These are phyloP conservation scores for Colletotrichum theobromicola DNA, from an alignment of 2,329 filamentous ascomycete species.

Conservation along the genomic window DNA sequence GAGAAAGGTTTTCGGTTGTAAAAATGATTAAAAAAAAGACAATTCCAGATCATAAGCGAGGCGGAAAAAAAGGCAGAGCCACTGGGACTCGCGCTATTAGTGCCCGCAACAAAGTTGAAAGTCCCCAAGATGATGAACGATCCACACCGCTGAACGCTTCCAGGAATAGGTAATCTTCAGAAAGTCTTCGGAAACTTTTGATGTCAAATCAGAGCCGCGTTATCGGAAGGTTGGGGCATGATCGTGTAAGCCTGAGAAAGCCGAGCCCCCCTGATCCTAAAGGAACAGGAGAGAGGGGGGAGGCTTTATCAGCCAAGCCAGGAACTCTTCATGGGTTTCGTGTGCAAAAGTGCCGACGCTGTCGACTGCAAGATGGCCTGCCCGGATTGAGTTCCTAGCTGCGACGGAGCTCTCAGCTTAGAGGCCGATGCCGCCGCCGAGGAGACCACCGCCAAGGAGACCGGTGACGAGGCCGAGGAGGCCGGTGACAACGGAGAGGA, in stretches of 20 bases:
- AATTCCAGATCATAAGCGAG: neutral
- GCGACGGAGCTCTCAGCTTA: neutral
- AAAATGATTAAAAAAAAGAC: conserved; percentile 13
- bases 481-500: neutral
- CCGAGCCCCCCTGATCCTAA: neutral
- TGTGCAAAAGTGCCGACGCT: neutral
- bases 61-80: neutral
- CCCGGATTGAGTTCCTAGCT: neutral
- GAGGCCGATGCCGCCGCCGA: neutral
- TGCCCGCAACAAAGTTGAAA: conserved; percentile 11
- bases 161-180: neutral
- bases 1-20: neutral
- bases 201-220: neutral
- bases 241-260: neutral
- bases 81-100: neutral
- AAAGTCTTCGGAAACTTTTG: neutral
- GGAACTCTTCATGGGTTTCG: conserved; percentile 1
- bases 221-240: neutral
- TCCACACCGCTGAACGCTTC: neutral
- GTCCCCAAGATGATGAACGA: neutral
- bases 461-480: neutral
- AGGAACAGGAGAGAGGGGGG: neutral
- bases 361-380: conserved; percentile 3
- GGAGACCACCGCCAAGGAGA: neutral
- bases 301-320: neutral